A percentile compares a stretch with the other conserved stretches of the same genome.
phyloP scores from a whole-genome alignment of 2,329 filamentous ascomycete species.

The Alternaria infectoria region DNA sequence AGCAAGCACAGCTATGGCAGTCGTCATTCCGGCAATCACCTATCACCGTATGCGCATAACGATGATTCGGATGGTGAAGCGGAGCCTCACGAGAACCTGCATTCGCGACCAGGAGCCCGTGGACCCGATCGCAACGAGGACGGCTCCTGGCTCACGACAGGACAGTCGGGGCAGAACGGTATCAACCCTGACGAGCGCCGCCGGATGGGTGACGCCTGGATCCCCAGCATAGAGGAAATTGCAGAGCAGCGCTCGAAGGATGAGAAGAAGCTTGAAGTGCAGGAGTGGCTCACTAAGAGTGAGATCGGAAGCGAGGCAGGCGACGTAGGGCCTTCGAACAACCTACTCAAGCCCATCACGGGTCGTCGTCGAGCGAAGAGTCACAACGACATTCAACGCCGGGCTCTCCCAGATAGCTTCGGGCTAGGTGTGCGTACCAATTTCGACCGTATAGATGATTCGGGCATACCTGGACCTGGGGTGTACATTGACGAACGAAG shows the following conservation, averaged over 20 bases:
- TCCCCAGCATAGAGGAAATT: constrained; percentile 60
- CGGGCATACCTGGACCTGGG: constrained; percentile 59
- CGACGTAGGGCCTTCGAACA: constrained; percentile 42
- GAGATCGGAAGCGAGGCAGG: constrained; percentile 56
- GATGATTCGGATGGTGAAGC: constrained; percentile 44
- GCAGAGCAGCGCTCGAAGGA: constrained; percentile 54
- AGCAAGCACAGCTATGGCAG: constrained; percentile 47
- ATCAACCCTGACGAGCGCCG: constrained; percentile 56
- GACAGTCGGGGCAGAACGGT: constrained; percentile 52
- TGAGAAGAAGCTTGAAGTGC: constrained; percentile 61
- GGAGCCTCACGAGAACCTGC: constrained; percentile 27
- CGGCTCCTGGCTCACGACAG: constrained; percentile 54
- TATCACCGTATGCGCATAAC: constrained; percentile 47
- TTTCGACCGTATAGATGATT: constrained; percentile 45
- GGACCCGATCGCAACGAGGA: constrained; percentile 49
- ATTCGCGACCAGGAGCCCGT: constrained; percentile 38
- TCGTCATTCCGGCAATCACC: constrained; percentile 44
- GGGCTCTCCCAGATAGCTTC: constrained; percentile 27
- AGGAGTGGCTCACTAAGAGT: constrained; percentile 58
- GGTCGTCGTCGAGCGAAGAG: constrained; percentile 57
- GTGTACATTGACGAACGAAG: constrained; percentile 50
- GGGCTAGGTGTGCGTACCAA: constrained; percentile 42
- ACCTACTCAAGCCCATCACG: constrained; percentile 35
- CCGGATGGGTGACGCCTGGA: constrained; percentile 48
- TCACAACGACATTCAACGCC: constrained; percentile 47